These are phyloP conservation scores for Aeschynomene evenia DNA, from an alignment of 306 rosid species.

Conservation along the genomic window DNA sequence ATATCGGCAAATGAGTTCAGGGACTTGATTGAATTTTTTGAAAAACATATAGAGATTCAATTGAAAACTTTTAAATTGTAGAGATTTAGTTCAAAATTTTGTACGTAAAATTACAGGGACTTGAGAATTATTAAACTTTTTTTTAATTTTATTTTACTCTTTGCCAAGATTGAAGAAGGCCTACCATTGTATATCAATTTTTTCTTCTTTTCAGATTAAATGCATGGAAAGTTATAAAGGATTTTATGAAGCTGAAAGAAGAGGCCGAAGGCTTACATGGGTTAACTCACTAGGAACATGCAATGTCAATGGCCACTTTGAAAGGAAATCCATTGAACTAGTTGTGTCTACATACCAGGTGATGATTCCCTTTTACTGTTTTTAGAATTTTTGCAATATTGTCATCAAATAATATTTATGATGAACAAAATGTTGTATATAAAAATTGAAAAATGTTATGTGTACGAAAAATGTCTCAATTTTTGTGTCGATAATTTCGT, in stretches of 20 bases:
- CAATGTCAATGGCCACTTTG: slow-evolving; percentile 67
- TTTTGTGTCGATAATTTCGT: no score
- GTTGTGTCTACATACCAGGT: slow-evolving; percentile 85
- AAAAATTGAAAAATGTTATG: no score
- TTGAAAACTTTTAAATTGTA: no score
- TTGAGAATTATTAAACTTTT: no score
- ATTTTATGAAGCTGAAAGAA: slow-evolving; percentile 59
- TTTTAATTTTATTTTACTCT: no score
- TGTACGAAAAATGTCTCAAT: no score
- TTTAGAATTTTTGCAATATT: not conserved
- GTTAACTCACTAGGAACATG: slow-evolving; percentile 86
- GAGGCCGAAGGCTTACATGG: slow-evolving; percentile 83
- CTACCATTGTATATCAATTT: not conserved
- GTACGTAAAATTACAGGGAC: no score
- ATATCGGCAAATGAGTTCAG: no score
- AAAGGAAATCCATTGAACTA: slow-evolving; percentile 64
- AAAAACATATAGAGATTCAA: no score
- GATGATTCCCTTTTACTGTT: not conserved
- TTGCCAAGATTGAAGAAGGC: not conserved
- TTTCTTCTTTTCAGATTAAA: slow-evolving; percentile 58
- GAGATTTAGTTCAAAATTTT: no score
- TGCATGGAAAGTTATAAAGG: slow-evolving; percentile 80
- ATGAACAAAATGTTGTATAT: not conserved
- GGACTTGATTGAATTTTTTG: no score
- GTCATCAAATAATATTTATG: not conserved